Percentiles rank a stretch among this genome's conserved stretches.
These are phyloP conservation scores for Trametes cubensis DNA, from an alignment of 768 basidiomycete genomes.

Conservation along the genomic window DNA sequence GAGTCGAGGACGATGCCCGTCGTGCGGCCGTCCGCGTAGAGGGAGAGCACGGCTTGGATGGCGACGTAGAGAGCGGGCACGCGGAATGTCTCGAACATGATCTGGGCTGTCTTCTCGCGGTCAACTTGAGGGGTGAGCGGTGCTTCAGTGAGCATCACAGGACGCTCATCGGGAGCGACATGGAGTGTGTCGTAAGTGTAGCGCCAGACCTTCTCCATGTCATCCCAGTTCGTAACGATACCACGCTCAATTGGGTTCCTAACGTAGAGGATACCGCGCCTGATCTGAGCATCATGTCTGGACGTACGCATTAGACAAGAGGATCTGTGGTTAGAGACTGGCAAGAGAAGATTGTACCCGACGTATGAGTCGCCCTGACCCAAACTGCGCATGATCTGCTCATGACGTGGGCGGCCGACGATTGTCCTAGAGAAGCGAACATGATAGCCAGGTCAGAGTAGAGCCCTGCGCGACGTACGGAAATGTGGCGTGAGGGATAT, in stretches of 20 bases:
- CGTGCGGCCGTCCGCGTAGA: slow-evolving; percentile 70
- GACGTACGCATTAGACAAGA: not conserved
- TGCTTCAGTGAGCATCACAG: slow-evolving; percentile 88
- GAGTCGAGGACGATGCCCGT: slow-evolving; percentile 78
- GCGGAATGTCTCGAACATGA: slow-evolving; percentile 97
- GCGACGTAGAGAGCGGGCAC: slow-evolving; percentile 90
- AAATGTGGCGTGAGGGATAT: slow-evolving; percentile 97
- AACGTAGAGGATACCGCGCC: slow-evolving; percentile 71
- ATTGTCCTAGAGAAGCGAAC: slow-evolving; percentile 51
- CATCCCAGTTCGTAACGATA: slow-evolving; percentile 77
- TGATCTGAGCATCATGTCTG: slow-evolving; percentile 73
- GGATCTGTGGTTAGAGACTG: not conserved
- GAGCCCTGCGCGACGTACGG: slow-evolving; percentile 64
- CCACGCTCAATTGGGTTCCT: slow-evolving; percentile 74
- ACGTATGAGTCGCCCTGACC: slow-evolving; percentile 79
- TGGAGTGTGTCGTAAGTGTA: slow-evolving; percentile 89
- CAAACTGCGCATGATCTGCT: slow-evolving; percentile 79
- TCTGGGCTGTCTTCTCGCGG: slow-evolving; percentile 93
- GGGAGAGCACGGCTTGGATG: slow-evolving; percentile 88
- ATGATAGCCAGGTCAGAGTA: not conserved
- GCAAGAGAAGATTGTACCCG: slow-evolving; percentile 44
- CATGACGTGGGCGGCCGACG: slow-evolving; percentile 72
- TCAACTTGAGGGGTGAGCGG: slow-evolving; percentile 94
- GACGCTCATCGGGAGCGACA: slow-evolving; percentile 92
- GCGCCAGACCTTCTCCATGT: slow-evolving; percentile 78